Evolutionary conservation across 352 stramenopile genomes (phyloP), one percentile per base, ranked within the genome.

Genomic region (Thalassiosira hispida): DNA sequence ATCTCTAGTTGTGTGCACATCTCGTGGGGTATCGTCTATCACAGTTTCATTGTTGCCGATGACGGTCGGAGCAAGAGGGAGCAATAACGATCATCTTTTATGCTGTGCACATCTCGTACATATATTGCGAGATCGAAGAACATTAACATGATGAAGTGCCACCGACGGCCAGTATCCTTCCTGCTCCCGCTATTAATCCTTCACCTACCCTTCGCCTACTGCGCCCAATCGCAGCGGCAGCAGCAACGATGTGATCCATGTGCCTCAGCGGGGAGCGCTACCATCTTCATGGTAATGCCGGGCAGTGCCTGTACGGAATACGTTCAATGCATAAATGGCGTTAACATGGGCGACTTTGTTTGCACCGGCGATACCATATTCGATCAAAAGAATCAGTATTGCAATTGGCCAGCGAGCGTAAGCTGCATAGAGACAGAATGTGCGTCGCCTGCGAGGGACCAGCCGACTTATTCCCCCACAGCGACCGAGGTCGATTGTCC

Each of bases 301-400:
- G 49, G 46, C 6, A 62, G 46, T 1, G 35, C 8, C 5, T 71
- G 62, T 27, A 40, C 40, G 23, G 62, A 71, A 61, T 61, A 61
- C n/a, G 52, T 61, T 40, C 52, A 61, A 12, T 61, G 52, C 52
- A 42, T 61, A 1, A 11, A 22, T 22, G 31, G 53, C 14, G 46
- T 27, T 5, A 38, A 35, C 20, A 62, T 52, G 14, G 57, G 44
- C 0, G 18, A 31, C 33, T 62, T 71, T 33, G 18, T 5, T 12
- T 71, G 62, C 38, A 40, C 14, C 18, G 62, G 62, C n/a, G 49
- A 66, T 22, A 74, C 65, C 4, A 31, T 74, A 25, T 74, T 40
- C 38, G 65, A 74, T 49, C 12, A 51, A 47, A 2, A 14, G 31
- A 49, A 33, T 3, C 65, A 74, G 25, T 66, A 66, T 57, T 74